phyloP scores from a whole-genome alignment of 768 basidiomycete species.

The Cystofilobasidium macerans region DNA sequence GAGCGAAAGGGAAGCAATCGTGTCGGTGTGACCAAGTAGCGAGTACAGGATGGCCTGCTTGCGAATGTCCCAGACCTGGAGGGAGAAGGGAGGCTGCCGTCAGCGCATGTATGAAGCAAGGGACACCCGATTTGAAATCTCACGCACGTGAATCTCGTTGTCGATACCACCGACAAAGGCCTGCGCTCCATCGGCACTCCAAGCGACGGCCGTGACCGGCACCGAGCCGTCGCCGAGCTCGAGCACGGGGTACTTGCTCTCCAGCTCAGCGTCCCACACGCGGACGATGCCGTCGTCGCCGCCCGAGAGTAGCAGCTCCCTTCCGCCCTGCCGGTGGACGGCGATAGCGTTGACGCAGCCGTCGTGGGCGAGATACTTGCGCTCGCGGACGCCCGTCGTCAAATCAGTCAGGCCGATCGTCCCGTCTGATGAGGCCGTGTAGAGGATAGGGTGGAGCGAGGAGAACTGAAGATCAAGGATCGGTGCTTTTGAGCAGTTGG shows the following conservation, averaged over 20 bases:
- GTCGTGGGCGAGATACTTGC: conserved; percentile 75
- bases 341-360: conserved; percentile 86
- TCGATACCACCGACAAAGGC: conserved; percentile 88
- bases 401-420: conserved; percentile 64
- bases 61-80: conserved; percentile 80
- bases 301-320: conserved; percentile 75
- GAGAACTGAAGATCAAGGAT: conserved; percentile 75
- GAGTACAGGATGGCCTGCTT: conserved; percentile 70
- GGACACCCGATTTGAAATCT: too few relatives aligned
- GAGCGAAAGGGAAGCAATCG: conserved; percentile 81
- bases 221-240: conserved; percentile 61
- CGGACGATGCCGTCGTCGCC: conserved; percentile 86
- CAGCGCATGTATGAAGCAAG: not conserved
- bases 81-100: not conserved
- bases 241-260: conserved; percentile 60
- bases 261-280: conserved; percentile 73
- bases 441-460: conserved; percentile 41
- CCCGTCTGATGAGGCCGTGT: conserved; percentile 84
- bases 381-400: conserved; percentile 63
- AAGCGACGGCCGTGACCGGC: conserved; percentile 83
- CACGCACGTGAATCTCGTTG: conserved; percentile 84
- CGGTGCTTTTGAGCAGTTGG: conserved; percentile 74
- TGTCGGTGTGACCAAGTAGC: conserved; percentile 77
- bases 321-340: conserved; percentile 57
- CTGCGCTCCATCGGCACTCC: conserved; percentile 80